Conservation (phyloP, 75 land plant species). For the Cryptomeria japonica region DNA sequence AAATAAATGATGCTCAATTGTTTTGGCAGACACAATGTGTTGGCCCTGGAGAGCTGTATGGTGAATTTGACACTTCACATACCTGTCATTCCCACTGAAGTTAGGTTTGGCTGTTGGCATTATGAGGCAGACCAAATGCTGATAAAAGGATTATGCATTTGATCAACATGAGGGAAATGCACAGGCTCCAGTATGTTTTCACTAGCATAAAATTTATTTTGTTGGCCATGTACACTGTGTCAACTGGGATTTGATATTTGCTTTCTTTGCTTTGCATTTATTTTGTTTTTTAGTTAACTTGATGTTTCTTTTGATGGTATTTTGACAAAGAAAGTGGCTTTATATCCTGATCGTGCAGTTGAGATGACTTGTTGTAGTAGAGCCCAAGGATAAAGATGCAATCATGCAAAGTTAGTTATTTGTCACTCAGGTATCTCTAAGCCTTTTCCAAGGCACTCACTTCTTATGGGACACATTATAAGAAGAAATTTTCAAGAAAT, state of each 20-base stretch:
- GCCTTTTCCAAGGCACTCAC: constrained; percentile 62
- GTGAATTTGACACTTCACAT: too few relatives aligned
- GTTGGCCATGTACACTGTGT: not conserved
- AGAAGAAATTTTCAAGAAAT: not conserved
- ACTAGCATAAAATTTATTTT: not conserved
- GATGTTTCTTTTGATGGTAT: not conserved
- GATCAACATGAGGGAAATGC: too few relatives aligned
- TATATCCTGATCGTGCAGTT: constrained; percentile 22
- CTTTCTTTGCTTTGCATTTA: too few relatives aligned
- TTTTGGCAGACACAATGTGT: constrained; percentile 20
- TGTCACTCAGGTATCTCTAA: constrained; percentile 57
- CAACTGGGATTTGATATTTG: too few relatives aligned
- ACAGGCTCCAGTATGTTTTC: too few relatives aligned
- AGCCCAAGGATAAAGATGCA: constrained; percentile 69
- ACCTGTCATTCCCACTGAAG: too few relatives aligned
- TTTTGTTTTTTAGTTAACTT: not conserved
- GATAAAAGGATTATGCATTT: too few relatives aligned
- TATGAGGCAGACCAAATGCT: too few relatives aligned
- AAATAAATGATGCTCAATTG: constrained; percentile 8
- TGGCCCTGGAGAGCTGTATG: too few relatives aligned
- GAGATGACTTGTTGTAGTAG: constrained; percentile 32
- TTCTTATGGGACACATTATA: constrained; percentile 57
- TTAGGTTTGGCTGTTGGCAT: too few relatives aligned
- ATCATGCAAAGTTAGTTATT: constrained; percentile 55
- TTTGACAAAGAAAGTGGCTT: not conserved